Evolutionary conservation across 2,329 filamentous ascomycete species (phyloP).

Genomic region (Nigrograna mackinnonii): DNA sequence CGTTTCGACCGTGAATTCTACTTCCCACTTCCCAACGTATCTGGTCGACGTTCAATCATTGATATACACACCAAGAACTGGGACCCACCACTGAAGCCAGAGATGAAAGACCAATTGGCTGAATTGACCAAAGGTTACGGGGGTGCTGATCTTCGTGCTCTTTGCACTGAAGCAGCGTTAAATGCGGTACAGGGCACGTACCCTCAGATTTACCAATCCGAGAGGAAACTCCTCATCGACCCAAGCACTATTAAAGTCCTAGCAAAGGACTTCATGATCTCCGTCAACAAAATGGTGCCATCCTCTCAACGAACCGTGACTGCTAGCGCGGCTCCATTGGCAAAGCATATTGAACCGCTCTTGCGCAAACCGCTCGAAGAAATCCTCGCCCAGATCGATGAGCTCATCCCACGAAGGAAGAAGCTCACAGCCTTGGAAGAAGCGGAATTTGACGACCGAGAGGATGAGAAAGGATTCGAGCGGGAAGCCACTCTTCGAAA

Average conservation of each 20-base stretch:
- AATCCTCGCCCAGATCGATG: slow-evolving; percentile 72
- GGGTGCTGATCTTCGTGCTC: slow-evolving; percentile 88
- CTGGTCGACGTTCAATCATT: slow-evolving; percentile 81
- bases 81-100: slow-evolving; percentile 73
- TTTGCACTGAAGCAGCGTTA: slow-evolving; percentile 93
- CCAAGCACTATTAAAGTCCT: slow-evolving; percentile 81
- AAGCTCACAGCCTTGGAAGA: slow-evolving; percentile 89
- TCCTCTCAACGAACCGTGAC: slow-evolving; percentile 90
- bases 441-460: slow-evolving; percentile 87
- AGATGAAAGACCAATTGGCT: slow-evolving; percentile 82
- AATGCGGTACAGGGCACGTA: slow-evolving; percentile 96
- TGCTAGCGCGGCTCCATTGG: slow-evolving; percentile 80
- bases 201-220: slow-evolving; percentile 91
- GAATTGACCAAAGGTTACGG: slow-evolving; percentile 94
- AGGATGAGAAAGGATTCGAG: slow-evolving; percentile 81
- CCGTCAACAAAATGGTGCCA: slow-evolving; percentile 93
- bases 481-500: slow-evolving; percentile 72
- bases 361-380: slow-evolving; percentile 71
- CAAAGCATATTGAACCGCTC: slow-evolving; percentile 78
- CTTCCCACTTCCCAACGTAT: slow-evolving; percentile 85
- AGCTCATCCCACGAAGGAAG: slow-evolving; percentile 82
- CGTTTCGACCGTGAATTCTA: slow-evolving; percentile 98
- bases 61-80: slow-evolving; percentile 96
- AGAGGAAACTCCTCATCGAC: slow-evolving; percentile 87
- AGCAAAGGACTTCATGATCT: slow-evolving; percentile 96